A percentile compares a stretch with the other conserved stretches of the same genome.
Conservation (phyloP, 2,329 filamentous ascomycete species). For the Fusarium mundagurra region DNA sequence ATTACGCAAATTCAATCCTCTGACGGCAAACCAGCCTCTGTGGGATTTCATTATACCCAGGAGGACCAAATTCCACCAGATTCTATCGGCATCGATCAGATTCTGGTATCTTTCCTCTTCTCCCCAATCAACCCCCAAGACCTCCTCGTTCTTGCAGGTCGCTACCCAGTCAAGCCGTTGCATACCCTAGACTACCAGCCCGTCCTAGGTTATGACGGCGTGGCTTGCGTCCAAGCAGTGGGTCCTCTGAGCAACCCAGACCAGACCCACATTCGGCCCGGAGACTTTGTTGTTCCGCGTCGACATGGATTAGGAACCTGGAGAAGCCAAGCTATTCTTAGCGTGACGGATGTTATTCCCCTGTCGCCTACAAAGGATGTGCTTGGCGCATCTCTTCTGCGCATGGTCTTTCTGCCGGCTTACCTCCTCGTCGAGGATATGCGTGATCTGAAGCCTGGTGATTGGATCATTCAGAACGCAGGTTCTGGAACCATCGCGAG, state of each 20-base stretch:
- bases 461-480: constrained; percentile 24
- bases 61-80: neutral
- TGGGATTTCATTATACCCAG: neutral
- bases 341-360: neutral
- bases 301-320: constrained; percentile 21
- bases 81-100: neutral
- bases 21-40: neutral
- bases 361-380: neutral
- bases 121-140: constrained; percentile 27
- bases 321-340: constrained; percentile 3
- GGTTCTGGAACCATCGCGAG: constrained; percentile 13
- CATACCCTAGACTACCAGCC: constrained; percentile 2
- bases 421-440: constrained; percentile 21
- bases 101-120: constrained; percentile 7
- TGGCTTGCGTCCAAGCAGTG: constrained; percentile 9
- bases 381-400: constrained; percentile 4
- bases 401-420: constrained; percentile 13
- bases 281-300: constrained; percentile 13
- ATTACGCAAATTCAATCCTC: neutral
- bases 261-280: neutral
- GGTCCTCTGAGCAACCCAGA: neutral
- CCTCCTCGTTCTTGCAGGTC: constrained; percentile 14
- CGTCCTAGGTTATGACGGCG: constrained; percentile 15
- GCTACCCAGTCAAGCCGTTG: constrained; percentile 20
- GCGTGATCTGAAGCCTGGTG: constrained; percentile 13